A percentile compares a stretch with the other conserved stretches of the same genome.
phyloP scores from a whole-genome alignment of 805 yeast species.

The Pichia nakasei region DNA sequence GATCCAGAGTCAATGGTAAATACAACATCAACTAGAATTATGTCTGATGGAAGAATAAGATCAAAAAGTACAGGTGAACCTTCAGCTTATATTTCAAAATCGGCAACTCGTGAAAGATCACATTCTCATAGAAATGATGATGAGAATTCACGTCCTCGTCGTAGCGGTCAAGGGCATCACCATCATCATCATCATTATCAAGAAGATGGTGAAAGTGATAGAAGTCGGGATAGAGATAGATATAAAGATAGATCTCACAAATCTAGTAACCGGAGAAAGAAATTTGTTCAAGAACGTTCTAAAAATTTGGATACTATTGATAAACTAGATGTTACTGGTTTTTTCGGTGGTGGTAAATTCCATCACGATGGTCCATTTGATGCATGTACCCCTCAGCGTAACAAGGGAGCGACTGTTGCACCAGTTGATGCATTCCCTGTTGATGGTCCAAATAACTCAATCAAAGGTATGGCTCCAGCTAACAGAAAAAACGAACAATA shows the following conservation, averaged over 20 bases:
- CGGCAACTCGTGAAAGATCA: constrained; percentile 2
- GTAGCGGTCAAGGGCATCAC: background rate
- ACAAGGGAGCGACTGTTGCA: constrained; percentile 62
- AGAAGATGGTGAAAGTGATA: constrained; percentile 7
- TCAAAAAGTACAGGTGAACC: constrained; percentile 26
- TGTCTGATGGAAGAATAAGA: constrained; percentile 25
- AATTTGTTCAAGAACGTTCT: constrained; percentile 41
- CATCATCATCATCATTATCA: constrained; percentile 8
- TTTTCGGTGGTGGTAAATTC: constrained; percentile 86
- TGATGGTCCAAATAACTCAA: constrained; percentile 87
- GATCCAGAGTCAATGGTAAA: constrained; percentile 15
- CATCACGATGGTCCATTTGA: constrained; percentile 99
- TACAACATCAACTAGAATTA: constrained; percentile 19
- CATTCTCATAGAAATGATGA: constrained; percentile 4
- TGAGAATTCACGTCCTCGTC: background rate
- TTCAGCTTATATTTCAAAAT: background rate
- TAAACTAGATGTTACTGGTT: constrained; percentile 89
- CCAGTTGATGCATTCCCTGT: constrained; percentile 94
- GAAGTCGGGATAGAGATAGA: constrained; percentile 8
- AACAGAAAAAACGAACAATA: constrained; percentile 52
- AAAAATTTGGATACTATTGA: constrained; percentile 89
- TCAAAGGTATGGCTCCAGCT: constrained; percentile 55
- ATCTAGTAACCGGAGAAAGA: constrained; percentile 25
- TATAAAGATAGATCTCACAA: constrained; percentile 16
- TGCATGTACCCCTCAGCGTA: constrained; percentile 95